Percentiles rank a stretch among this genome's conserved stretches.
phyloP scores from a whole-genome alignment of 371 early-diverging fungal genomes.

The Mucor piriformis region DNA sequence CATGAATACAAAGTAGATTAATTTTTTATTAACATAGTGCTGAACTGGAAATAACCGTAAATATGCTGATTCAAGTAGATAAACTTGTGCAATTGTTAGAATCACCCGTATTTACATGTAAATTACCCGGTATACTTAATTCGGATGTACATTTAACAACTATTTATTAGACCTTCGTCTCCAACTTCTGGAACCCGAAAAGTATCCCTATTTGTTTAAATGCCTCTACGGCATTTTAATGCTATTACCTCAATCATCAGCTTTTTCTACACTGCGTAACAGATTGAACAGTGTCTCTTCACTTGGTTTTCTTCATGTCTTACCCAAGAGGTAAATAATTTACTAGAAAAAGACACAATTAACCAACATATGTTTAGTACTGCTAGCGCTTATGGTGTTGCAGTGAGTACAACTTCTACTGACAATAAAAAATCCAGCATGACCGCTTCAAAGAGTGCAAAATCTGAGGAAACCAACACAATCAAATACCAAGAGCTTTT shows the following conservation, averaged over 20 bases:
- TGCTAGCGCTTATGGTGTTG: not conserved
- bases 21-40: constrained; percentile 48
- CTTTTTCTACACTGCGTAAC: constrained; percentile 90
- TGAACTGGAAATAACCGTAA: constrained; percentile 91
- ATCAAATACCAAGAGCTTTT: constrained; percentile 61
- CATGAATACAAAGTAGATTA: too few species aligned
- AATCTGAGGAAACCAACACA: constrained; percentile 24
- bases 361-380: not conserved
- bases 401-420: constrained; percentile 1
- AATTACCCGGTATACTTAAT: too few species aligned
- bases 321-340: constrained; percentile 52
- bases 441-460: constrained; percentile 8
- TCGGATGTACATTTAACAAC: too few species aligned
- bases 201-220: constrained; percentile 82
- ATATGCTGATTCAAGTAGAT: constrained; percentile 87
- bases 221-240: constrained; percentile 90
- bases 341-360: not conserved
- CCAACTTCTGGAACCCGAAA: constrained; percentile 87
- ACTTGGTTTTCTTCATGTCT: constrained; percentile 62
- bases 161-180: constrained; percentile 67
- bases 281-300: constrained; percentile 78
- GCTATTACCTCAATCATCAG: constrained; percentile 90
- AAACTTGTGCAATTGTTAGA: constrained; percentile 94
- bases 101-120: constrained; percentile 91
- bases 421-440: constrained; percentile 11